Conservation (phyloP, 106 monocot species). For the Dendrobium nobile region DNA sequence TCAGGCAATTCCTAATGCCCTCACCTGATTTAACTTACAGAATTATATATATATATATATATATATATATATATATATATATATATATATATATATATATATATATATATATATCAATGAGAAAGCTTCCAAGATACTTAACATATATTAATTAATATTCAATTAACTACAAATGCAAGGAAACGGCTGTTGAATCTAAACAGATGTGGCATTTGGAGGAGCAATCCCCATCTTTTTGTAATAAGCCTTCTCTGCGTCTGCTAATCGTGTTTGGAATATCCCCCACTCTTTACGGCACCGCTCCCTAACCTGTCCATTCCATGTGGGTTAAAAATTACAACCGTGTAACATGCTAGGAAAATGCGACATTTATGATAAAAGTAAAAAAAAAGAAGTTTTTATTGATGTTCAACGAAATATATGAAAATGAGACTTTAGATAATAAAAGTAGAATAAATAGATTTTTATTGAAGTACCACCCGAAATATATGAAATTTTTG, state of each 20-base stretch:
- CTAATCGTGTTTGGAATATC: constrained; percentile 31
- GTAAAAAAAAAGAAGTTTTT: not conserved
- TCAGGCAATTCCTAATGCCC: no score
- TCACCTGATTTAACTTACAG: not conserved
- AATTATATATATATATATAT: not conserved
- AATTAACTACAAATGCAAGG: not conserved
- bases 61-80: no score
- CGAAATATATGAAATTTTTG: not conserved
- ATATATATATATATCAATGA: not conserved
- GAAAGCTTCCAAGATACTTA: not conserved
- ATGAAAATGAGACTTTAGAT: not conserved
- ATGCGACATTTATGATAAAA: no score
- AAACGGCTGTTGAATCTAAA: constrained; percentile 11
- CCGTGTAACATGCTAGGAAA: no score
- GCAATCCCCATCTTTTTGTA: constrained; percentile 33
- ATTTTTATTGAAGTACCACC: not conserved
- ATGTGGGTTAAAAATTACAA: not conserved
- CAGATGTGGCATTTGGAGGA: constrained; percentile 31
- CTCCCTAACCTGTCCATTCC: constrained; percentile 32
- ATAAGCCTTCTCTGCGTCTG: constrained; percentile 37
- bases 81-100: not conserved
- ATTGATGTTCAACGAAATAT: not conserved
- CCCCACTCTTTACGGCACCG: constrained; percentile 50
- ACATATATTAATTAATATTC: not conserved
- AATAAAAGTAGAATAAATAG: not conserved